These are phyloP conservation scores for Sclerospora graminicola DNA, from an alignment of 352 stramenopile species.

Conservation along the genomic window DNA sequence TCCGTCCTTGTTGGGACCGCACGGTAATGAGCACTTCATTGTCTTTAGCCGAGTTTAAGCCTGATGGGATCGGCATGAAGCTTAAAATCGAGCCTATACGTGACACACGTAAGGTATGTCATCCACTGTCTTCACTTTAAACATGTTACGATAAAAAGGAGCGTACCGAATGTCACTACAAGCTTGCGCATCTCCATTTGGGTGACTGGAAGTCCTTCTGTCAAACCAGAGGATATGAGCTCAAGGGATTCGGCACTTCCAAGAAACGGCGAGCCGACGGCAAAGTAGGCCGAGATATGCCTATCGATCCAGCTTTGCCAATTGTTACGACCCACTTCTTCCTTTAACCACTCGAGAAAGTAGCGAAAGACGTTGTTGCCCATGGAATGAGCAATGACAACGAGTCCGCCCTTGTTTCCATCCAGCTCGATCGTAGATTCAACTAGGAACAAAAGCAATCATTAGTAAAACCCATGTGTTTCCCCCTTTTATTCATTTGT, in stretches of 20 bases:
- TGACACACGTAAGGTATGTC: neutral
- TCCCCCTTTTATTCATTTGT: neutral
- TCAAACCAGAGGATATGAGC: conserved; percentile 52
- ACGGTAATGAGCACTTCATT: conserved; percentile 45
- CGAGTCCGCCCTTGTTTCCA: conserved; percentile 30
- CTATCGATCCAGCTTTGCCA: conserved; percentile 68
- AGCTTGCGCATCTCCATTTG: conserved; percentile 62
- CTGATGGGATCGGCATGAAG: conserved; percentile 60
- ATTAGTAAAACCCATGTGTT: neutral
- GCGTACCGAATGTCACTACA: conserved; percentile 54
- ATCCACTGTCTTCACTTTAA: neutral
- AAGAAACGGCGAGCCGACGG: conserved; percentile 54
- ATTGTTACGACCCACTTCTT: conserved; percentile 59
- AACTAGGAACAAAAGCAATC: conserved; percentile 23
- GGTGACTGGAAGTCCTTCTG: conserved; percentile 49
- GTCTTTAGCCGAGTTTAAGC: conserved; percentile 35
- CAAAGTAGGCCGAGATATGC: conserved; percentile 72
- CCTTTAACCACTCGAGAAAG: conserved; percentile 74
- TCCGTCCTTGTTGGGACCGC: conserved; percentile 22
- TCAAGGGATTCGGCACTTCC: conserved; percentile 63
- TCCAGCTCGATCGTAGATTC: conserved; percentile 48
- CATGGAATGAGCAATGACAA: conserved; percentile 79
- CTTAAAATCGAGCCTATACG: conserved; percentile 49
- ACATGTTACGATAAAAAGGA: neutral
- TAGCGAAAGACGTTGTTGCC: conserved; percentile 73